Evolutionary conservation across 257 asterid genomes (phyloP).

Genomic region (Scutellaria baicalensis): DNA sequence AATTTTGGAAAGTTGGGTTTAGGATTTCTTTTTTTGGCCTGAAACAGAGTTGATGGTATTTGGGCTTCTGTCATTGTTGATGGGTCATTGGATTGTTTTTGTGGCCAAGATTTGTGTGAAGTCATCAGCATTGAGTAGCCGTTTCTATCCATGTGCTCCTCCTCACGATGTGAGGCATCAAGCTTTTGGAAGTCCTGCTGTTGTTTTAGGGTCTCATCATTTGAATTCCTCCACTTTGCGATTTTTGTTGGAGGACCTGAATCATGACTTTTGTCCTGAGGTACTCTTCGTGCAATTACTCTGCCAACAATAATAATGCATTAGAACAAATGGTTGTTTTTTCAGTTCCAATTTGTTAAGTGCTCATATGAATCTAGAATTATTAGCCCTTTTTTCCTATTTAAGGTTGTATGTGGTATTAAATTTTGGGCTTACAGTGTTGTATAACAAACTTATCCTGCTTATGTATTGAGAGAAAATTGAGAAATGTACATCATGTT

Average conservation of each 20-base stretch:
- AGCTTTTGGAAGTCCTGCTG: conserved; percentile 7
- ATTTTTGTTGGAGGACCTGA: conserved; percentile 20
- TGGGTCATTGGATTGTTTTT: conserved; percentile 88
- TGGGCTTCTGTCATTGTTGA: conserved; percentile 79
- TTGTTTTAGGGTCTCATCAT: conserved; percentile 20
- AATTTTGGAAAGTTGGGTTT: not conserved
- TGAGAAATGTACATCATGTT: not conserved
- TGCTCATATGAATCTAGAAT: not conserved
- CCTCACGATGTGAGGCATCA: conserved; percentile 12
- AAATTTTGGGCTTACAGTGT: not conserved
- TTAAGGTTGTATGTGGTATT: not conserved
- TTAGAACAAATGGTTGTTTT: not conserved
- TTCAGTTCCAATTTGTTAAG: not conserved
- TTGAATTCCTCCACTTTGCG: conserved; percentile 44
- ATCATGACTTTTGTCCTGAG: conserved; percentile 52
- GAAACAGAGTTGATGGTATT: conserved; percentile 83
- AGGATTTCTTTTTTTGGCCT: conserved; percentile 4
- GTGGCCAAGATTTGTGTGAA: conserved; percentile 81
- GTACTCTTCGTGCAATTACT: conserved; percentile 24
- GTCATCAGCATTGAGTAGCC: conserved; percentile 69
- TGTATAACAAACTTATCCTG: not conserved
- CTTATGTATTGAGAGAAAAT: not conserved
- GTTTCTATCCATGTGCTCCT: conserved; percentile 76
- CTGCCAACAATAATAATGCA: not conserved
- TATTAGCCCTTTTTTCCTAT: not conserved